phyloP scores from a whole-genome alignment of 352 stramenopile genomes.

The Phytophthora pini region DNA sequence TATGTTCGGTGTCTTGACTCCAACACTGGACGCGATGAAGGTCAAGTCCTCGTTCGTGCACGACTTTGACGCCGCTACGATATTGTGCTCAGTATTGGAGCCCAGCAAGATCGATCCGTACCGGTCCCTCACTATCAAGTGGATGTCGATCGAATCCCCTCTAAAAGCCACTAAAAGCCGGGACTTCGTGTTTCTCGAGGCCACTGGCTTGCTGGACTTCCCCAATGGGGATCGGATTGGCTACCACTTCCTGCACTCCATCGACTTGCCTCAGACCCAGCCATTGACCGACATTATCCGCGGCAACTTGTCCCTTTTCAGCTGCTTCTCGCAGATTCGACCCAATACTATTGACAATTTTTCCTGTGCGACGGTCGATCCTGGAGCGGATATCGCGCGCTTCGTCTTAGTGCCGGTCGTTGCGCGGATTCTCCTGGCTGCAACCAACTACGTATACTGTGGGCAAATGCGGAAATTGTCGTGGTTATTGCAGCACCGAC shows the following conservation, averaged over 20 bases:
- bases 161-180: constrained; percentile 1
- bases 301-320: constrained; percentile 43
- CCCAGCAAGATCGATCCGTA: constrained; percentile 28
- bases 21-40: constrained; percentile 27
- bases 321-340: constrained; percentile 41
- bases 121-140: constrained; percentile 31
- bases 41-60: constrained; percentile 28
- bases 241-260: constrained; percentile 23
- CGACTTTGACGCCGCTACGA: constrained; percentile 11
- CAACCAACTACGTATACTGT: constrained; percentile 43
- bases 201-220: neutral
- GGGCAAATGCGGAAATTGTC: constrained; percentile 56
- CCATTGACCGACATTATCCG: constrained; percentile 35
- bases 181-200: constrained; percentile 2
- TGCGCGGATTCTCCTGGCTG: constrained; percentile 34
- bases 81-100: constrained; percentile 20
- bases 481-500: constrained; percentile 36
- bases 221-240: constrained; percentile 1
- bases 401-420: constrained; percentile 23
- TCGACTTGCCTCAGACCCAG: constrained; percentile 41
- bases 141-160: constrained; percentile 33
- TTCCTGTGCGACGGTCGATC: constrained; percentile 27
- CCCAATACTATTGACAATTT: constrained; percentile 45
- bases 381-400: constrained; percentile 27
- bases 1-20: constrained; percentile 32